phyloP scores from a whole-genome alignment of 2,329 filamentous ascomycete genomes.

The Apiospora hydei region DNA sequence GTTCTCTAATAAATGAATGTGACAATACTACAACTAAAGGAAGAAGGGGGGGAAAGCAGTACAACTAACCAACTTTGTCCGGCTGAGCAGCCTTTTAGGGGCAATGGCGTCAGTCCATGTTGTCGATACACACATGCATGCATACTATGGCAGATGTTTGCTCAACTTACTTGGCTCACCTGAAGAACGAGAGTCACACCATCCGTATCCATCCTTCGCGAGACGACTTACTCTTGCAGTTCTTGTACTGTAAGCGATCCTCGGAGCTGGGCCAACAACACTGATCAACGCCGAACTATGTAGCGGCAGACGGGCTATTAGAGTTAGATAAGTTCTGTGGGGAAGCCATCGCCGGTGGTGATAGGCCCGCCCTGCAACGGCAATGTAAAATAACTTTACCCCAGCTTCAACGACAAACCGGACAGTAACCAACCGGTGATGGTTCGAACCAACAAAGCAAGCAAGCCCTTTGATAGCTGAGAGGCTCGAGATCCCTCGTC shows the following conservation, averaged over 20 bases:
- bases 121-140: neutral
- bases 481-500: conserved; percentile 24
- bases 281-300: conserved; percentile 8
- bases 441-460: conserved; percentile 26
- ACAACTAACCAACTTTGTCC: neutral
- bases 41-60: too few relatives aligned
- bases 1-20: neutral
- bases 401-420: conserved; percentile 35
- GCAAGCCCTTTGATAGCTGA: neutral
- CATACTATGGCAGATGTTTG: neutral
- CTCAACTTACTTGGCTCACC: conserved; percentile 17
- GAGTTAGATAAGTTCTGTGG: conserved; percentile 35
- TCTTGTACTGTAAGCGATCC: neutral
- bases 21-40: neutral
- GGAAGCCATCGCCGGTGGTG: conserved; percentile 33
- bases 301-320: conserved; percentile 5
- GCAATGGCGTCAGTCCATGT: conserved; percentile 9
- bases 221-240: neutral
- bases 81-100: neutral
- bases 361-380: conserved; percentile 29
- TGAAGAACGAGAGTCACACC: conserved; percentile 8
- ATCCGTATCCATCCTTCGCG: neutral
- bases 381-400: conserved; percentile 34
- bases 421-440: conserved; percentile 24
- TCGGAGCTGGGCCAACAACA: conserved; percentile 14